Evolutionary conservation across 305 asterid genomes (phyloP).

Genomic region (Coffea humblotiana): DNA sequence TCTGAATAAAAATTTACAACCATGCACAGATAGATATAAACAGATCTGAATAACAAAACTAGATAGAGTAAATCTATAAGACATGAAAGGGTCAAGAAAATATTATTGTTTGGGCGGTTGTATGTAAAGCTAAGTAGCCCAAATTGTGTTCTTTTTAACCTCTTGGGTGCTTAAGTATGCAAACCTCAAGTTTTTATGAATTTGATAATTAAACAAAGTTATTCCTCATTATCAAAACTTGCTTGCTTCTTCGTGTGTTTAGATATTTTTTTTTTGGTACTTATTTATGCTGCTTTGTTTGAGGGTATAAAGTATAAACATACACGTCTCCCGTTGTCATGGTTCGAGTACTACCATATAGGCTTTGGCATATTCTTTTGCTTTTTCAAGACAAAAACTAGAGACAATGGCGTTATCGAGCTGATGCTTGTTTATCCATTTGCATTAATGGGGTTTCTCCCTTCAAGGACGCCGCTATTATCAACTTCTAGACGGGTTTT

Average conservation of each 20-base stretch:
- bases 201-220: neutral
- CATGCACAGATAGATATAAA: too few species aligned
- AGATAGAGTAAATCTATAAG: too few species aligned
- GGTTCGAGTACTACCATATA: neutral
- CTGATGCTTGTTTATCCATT: neutral
- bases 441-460: conserved; percentile 6
- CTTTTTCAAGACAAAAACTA: neutral
- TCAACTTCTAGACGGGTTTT: neutral
- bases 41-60: too few species aligned
- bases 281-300: neutral
- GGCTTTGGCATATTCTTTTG: neutral
- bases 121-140: too few species aligned
- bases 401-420: neutral
- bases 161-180: too few species aligned
- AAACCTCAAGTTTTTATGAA: neutral
- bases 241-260: neutral
- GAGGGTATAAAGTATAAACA: neutral
- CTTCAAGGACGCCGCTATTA: conserved; percentile 16
- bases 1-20: too few species aligned
- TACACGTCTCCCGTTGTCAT: neutral
- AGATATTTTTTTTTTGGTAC: too few species aligned
- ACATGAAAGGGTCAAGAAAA: too few species aligned
- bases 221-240: neutral
- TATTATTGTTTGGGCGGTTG: too few species aligned
- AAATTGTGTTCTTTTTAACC: too few species aligned